Percentiles rank a stretch among this genome's conserved stretches.
phyloP scores from a whole-genome alignment of 345 rosid species.

The Bretschneidera sinensis region DNA sequence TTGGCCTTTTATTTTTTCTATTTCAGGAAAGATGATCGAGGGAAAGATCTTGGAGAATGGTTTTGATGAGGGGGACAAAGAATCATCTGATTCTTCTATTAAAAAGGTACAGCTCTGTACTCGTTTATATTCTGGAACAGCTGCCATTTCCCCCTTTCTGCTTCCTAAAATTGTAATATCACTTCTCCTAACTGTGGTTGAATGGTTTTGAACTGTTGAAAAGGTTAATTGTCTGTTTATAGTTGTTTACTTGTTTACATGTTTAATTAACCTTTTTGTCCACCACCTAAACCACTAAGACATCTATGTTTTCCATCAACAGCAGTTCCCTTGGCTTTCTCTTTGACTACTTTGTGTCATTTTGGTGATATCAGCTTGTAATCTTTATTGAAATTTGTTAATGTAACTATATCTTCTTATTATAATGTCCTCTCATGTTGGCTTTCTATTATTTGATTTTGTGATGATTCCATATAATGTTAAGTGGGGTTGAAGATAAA shows the following conservation, averaged over 20 bases:
- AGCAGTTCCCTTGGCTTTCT: too few species aligned
- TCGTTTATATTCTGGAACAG: neutral
- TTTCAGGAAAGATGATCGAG: conserved; percentile 39
- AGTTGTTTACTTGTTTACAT: neutral
- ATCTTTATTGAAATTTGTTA: too few species aligned
- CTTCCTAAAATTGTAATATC: neutral
- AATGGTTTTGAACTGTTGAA: conserved; percentile 6
- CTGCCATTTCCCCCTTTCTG: neutral
- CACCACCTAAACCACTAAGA: neutral
- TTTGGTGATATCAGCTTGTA: too few species aligned
- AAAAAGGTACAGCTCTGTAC: conserved; percentile 32
- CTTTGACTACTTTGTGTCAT: too few species aligned
- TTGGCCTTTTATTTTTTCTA: too few species aligned
- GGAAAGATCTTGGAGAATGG: conserved; percentile 26
- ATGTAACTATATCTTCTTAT: too few species aligned
- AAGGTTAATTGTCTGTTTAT: conserved; percentile 1
- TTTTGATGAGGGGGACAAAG: conserved; percentile 27
- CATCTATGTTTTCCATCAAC: conserved; percentile 5
- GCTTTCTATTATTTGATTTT: too few species aligned
- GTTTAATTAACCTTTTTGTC: neutral
- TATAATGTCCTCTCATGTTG: too few species aligned
- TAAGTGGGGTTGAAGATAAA: too few species aligned
- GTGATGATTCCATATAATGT: too few species aligned
- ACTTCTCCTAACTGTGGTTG: neutral
- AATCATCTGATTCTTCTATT: conserved; percentile 16